A percentile compares a stretch with the other conserved stretches of the same genome.
These are phyloP conservation scores for Tremella mesenterica DNA, from an alignment of 768 basidiomycete genomes.

Conservation along the genomic window DNA sequence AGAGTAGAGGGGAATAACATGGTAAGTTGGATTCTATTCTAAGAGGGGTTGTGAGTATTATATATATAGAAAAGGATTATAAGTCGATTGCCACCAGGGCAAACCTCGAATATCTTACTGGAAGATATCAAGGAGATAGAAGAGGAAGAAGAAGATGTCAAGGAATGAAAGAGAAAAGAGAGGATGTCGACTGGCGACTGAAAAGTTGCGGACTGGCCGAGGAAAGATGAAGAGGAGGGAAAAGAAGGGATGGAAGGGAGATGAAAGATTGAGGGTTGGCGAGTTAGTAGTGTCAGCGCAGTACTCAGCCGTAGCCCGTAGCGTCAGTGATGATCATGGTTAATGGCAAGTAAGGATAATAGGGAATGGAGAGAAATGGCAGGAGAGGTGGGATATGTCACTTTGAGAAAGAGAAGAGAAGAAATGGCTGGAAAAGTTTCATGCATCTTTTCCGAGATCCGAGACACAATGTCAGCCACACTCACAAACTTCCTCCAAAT, in stretches of 20 bases:
- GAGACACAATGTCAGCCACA: no score
- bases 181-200: conserved; percentile 16
- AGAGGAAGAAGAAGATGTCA: no score
- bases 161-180: not conserved
- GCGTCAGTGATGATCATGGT: no score
- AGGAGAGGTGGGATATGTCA: no score
- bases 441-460: no score
- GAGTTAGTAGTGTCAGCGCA: no score
- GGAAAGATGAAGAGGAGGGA: not conserved
- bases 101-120: conserved; percentile 7
- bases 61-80: conserved; percentile 3
- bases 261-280: not conserved
- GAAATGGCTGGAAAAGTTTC: no score
- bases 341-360: no score
- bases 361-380: no score
- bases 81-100: conserved; percentile 26
- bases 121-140: not conserved
- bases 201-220: not conserved
- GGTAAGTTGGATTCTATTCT: conserved; percentile 13
- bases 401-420: no score
- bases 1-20: conserved; percentile 21
- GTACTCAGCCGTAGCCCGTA: no score
- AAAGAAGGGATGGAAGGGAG: not conserved
- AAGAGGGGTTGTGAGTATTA: not conserved
- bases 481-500: no score